Percentiles rank a stretch among this genome's conserved stretches.
Evolutionary conservation across 108 stramenopile species (phyloP).

Genomic region (Stephanodiscus triporus): DNA sequence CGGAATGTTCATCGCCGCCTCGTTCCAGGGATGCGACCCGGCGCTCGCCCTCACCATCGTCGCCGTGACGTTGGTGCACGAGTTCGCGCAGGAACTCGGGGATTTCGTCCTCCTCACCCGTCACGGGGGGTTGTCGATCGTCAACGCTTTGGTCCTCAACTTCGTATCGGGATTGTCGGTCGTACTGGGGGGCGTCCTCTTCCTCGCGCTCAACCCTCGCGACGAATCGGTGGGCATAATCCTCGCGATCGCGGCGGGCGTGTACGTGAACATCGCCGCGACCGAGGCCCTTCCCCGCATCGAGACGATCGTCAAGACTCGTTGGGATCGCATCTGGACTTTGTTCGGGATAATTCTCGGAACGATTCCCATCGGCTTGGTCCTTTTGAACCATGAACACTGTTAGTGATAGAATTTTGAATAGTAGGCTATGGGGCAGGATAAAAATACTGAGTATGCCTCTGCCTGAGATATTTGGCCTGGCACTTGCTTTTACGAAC

Average conservation of each 20-base stretch:
- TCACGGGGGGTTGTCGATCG: conserved; percentile 55
- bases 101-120: conserved; percentile 79
- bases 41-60: conserved; percentile 57
- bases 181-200: conserved; percentile 63
- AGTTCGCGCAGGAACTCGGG: conserved; percentile 85
- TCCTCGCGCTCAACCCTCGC: conserved; percentile 53
- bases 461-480: no score
- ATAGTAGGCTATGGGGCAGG: no score
- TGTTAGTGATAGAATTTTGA: no score
- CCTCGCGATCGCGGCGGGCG: conserved; percentile 74
- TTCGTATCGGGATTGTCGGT: conserved; percentile 71
- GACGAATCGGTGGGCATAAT: conserved; percentile 59
- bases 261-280: conserved; percentile 74
- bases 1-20: conserved; percentile 82
- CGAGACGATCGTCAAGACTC: conserved; percentile 17
- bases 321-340: conserved; percentile 30
- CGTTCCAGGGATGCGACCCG: conserved; percentile 55
- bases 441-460: no score
- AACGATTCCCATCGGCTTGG: conserved; percentile 75
- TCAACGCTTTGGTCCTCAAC: conserved; percentile 64
- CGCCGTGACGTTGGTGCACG: conserved; percentile 73
- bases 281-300: conserved; percentile 65
- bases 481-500: no score
- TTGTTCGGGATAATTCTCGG: conserved; percentile 67
- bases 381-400: conserved; percentile 86